Conservation (phyloP, 2,329 filamentous ascomycete species). For the Cercospora zeae-maydis region DNA sequence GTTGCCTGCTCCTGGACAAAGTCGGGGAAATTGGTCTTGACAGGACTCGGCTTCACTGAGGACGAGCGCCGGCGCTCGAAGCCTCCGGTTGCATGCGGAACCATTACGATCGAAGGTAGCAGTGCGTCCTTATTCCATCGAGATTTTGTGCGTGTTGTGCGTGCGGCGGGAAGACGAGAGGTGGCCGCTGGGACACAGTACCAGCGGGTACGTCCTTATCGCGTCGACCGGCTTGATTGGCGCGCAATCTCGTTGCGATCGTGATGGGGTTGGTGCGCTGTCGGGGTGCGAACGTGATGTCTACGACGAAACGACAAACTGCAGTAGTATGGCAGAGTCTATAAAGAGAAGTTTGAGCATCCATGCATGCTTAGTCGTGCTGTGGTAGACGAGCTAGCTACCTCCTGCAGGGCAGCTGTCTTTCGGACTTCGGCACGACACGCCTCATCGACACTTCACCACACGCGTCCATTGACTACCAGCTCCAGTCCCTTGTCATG, state of each 20-base stretch:
- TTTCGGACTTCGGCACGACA: background rate
- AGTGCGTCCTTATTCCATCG: background rate
- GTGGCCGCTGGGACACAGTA: background rate
- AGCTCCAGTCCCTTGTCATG: background rate
- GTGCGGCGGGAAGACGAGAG: background rate
- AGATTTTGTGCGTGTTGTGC: background rate
- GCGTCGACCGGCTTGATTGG: background rate
- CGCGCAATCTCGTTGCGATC: background rate
- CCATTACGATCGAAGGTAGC: conserved; percentile 21
- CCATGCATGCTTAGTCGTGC: background rate
- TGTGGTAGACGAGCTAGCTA: no score
- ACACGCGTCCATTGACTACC: background rate
- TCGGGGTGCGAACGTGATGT: background rate
- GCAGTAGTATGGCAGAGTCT: background rate
- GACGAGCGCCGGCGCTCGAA: conserved; percentile 31
- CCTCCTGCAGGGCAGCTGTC: background rate
- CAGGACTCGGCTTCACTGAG: conserved; percentile 23
- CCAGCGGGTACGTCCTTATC: conserved; percentile 1
- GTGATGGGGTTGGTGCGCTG: background rate
- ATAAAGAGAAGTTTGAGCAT: background rate
- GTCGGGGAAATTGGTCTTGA: conserved; percentile 43
- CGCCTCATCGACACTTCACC: background rate
- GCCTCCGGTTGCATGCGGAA: conserved; percentile 27
- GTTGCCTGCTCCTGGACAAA: conserved; percentile 39
- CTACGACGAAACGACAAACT: background rate